phyloP scores from a whole-genome alignment of 2,329 filamentous ascomycete species.

The Neopestalotiopsis rosae region DNA sequence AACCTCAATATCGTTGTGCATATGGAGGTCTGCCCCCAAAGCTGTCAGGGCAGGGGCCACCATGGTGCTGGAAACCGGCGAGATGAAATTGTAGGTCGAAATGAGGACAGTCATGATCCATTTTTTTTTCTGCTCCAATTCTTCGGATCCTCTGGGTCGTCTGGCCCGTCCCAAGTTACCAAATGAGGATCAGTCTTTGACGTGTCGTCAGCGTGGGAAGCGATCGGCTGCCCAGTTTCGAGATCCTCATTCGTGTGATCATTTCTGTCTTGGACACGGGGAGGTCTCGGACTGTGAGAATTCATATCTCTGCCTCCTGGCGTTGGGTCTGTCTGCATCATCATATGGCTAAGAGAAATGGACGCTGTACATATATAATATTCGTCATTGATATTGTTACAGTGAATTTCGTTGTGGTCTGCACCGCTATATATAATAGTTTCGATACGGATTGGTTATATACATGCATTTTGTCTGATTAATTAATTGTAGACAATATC shows the following conservation, averaged over 20 bases:
- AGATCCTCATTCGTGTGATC: background rate
- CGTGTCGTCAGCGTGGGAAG: background rate
- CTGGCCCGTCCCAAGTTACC: slow-evolving; percentile 46
- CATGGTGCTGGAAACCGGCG: slow-evolving; percentile 58
- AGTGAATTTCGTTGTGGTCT: too few relatives aligned
- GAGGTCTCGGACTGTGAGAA: background rate
- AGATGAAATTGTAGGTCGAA: slow-evolving; percentile 56
- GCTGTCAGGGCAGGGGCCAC: slow-evolving; percentile 52
- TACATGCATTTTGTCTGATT: too few relatives aligned
- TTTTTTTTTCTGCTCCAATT: slow-evolving; percentile 51
- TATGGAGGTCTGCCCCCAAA: slow-evolving; percentile 50
- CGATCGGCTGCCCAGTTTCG: background rate
- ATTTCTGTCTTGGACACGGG: background rate
- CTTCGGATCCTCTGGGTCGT: slow-evolving; percentile 45
- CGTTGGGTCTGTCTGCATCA: background rate
- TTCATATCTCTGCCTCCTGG: too few relatives aligned
- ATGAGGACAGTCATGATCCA: slow-evolving; percentile 42
- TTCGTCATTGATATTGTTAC: too few relatives aligned
- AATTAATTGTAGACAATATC: too few relatives aligned
- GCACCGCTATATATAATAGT: too few relatives aligned
- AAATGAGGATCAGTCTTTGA: background rate
- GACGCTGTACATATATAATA: too few relatives aligned
- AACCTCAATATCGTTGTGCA: slow-evolving; percentile 44
- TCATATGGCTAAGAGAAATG: too few relatives aligned
- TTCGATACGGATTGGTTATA: too few relatives aligned